Evolutionary conservation across 2,329 filamentous ascomycete genomes (phyloP), one percentile per base, ranked within the genome.

Genomic region (Rutstroemia sp.): DNA sequence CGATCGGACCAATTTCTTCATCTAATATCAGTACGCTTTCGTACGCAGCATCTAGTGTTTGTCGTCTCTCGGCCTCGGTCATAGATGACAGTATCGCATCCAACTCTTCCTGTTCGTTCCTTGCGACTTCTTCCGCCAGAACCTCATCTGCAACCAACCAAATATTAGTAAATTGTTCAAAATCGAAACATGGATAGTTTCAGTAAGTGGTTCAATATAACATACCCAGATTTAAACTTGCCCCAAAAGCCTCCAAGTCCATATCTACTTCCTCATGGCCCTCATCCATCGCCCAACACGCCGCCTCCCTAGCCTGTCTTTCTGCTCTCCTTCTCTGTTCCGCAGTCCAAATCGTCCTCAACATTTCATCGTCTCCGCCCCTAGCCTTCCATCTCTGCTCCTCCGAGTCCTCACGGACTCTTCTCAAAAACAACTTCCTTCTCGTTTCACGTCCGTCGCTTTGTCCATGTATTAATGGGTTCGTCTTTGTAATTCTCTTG

Each of bases 381-480:
- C 84, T 74, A 52, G 78, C 74, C 63, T 80, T 75, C 77, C 83
- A 86, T 21, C 74, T 72, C 64, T 74, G 78, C 27, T 87, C 81
- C 44, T 86, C 81, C 2, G 77, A 73, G 42, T 80, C 77, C 64
- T 82, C 78, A 58, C 81, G 76, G 18, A 87, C 83, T 52, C 78
- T 87, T 66, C 83, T 81, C 58, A 92, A 72, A 64, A 92, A 92
- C 56, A 87, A 74, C 34, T 80, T 79, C 48, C 88, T 76, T 57
- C 88, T 75, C 54, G 79, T 75, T 67, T 89, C 84, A 55, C 83
- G 81, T 0, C 77, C 75, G 67, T 90, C 81, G 14, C 61, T 59
- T 51, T 81, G 77, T 59, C 73, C 79, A 61, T 80, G 79, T 18
- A 84, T 71, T 6, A 87, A 65, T 0, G 85, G 87, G 59, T 87